Percentiles rank a stretch among this genome's conserved stretches.
Evolutionary conservation across 1,284 basidiomycete genomes (phyloP).

Genomic region (Bondarzewia mesenterica): DNA sequence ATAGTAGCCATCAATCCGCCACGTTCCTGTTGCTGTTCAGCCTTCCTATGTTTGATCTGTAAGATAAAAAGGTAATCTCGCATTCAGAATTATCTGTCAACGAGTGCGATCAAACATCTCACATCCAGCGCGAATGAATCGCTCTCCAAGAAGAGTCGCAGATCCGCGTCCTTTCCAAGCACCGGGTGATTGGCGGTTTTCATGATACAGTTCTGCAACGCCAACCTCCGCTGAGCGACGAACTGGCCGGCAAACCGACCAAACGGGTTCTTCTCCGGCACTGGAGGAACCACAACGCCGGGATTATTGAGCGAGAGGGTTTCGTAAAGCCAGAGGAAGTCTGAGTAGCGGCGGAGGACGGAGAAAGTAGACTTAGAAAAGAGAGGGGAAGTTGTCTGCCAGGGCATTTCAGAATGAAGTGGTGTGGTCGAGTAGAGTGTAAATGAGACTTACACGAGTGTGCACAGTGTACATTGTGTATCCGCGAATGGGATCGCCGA

Average conservation of each 20-base stretch:
- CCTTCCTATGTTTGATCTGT: constrained; percentile 87
- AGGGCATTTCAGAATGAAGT: too few relatives aligned
- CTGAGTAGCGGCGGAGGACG: constrained; percentile 90
- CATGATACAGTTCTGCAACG: constrained; percentile 83
- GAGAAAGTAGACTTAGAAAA: constrained; percentile 81
- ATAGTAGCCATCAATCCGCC: constrained; percentile 77
- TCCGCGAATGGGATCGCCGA: constrained; percentile 86
- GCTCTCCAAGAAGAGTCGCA: constrained; percentile 83
- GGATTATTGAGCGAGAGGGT: constrained; percentile 88
- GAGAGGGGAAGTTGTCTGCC: constrained; percentile 73
- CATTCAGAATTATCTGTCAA: neutral
- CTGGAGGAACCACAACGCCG: constrained; percentile 93
- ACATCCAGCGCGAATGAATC: constrained; percentile 81
- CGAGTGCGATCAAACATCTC: constrained; percentile 22
- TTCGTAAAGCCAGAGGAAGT: constrained; percentile 97
- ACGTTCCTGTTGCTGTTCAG: constrained; percentile 64
- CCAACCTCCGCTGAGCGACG: constrained; percentile 74
- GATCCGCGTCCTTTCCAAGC: constrained; percentile 74
- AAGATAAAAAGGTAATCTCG: constrained; percentile 11
- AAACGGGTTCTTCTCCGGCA: constrained; percentile 92
- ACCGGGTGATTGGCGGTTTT: constrained; percentile 88
- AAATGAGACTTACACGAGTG: constrained; percentile 51
- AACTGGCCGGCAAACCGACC: constrained; percentile 88
- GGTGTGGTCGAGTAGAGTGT: constrained; percentile 3
- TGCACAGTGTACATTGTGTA: constrained; percentile 95